phyloP scores from a whole-genome alignment of 257 asterid species.

The Solanum appendiculatum region DNA sequence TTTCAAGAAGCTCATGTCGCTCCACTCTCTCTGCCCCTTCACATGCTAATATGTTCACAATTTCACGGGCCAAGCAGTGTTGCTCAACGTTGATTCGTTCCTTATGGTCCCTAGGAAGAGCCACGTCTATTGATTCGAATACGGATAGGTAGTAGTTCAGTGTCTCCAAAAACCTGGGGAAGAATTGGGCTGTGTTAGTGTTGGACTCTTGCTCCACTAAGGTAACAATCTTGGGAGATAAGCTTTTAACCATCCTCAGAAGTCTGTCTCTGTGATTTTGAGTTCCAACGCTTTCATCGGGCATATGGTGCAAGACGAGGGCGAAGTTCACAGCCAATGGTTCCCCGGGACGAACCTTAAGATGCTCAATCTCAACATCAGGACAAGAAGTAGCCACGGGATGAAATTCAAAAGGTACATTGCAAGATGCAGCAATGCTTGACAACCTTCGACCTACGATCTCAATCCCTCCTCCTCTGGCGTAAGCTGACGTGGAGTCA shows the following conservation, averaged over 20 bases:
- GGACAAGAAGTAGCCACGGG: constrained; percentile 5
- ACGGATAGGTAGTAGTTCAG: constrained; percentile 13
- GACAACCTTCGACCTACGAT: constrained; percentile 15
- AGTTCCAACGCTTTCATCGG: constrained; percentile 16
- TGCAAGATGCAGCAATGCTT: constrained; percentile 12
- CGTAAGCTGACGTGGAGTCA: constrained; percentile 16
- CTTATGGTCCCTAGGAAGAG: constrained; percentile 21
- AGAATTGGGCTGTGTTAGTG: constrained; percentile 16
- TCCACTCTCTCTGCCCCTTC: constrained; percentile 25
- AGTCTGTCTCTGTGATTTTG: constrained; percentile 18
- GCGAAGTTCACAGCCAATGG: constrained; percentile 22
- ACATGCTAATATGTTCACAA: constrained; percentile 23
- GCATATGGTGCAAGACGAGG: constrained; percentile 18
- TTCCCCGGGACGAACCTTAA: constrained; percentile 8
- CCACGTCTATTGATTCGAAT: constrained; percentile 24
- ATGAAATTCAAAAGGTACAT: constrained; percentile 16
- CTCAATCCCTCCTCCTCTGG: constrained; percentile 24
- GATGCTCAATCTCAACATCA: constrained; percentile 11
- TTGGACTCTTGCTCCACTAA: constrained; percentile 21
- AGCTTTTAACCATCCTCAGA: constrained; percentile 17
- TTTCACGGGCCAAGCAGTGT: constrained; percentile 22
- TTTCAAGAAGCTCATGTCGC: constrained; percentile 19
- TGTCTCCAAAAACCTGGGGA: constrained; percentile 17
- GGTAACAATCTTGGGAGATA: constrained; percentile 22
- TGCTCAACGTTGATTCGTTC: constrained; percentile 25